Evolutionary conservation across 306 rosid genomes (phyloP).

Genomic region (Cotoneaster glaucophyllus): DNA sequence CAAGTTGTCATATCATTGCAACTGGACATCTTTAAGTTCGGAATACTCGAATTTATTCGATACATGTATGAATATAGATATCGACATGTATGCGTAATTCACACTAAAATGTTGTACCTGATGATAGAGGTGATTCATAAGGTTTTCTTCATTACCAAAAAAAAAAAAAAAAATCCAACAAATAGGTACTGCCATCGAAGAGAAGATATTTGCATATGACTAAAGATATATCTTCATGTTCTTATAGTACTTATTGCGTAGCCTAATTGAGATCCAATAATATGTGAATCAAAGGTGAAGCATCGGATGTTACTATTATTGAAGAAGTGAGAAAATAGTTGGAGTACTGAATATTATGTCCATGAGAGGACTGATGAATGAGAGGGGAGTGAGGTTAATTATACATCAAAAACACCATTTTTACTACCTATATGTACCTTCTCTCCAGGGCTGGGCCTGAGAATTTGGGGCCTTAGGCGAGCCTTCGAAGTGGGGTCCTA

Average conservation of each 20-base stretch:
- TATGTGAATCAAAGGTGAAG: constrained; percentile 14
- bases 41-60: background rate
- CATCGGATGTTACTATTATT: background rate
- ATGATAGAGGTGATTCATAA: background rate
- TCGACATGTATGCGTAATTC: background rate
- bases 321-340: background rate
- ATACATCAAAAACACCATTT: no score
- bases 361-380: background rate
- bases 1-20: background rate
- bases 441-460: no score
- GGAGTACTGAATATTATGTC: background rate
- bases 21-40: background rate
- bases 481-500: no score
- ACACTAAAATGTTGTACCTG: background rate
- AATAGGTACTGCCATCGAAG: background rate
- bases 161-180: background rate
- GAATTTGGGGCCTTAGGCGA: no score
- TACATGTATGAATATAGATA: background rate
- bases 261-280: background rate
- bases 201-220: background rate
- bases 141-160: background rate
- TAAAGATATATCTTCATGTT: background rate
- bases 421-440: no score
- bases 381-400: background rate
- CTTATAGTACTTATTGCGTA: background rate